phyloP scores from a whole-genome alignment of 768 basidiomycete genomes.

The Gymnopilus dilepis region DNA sequence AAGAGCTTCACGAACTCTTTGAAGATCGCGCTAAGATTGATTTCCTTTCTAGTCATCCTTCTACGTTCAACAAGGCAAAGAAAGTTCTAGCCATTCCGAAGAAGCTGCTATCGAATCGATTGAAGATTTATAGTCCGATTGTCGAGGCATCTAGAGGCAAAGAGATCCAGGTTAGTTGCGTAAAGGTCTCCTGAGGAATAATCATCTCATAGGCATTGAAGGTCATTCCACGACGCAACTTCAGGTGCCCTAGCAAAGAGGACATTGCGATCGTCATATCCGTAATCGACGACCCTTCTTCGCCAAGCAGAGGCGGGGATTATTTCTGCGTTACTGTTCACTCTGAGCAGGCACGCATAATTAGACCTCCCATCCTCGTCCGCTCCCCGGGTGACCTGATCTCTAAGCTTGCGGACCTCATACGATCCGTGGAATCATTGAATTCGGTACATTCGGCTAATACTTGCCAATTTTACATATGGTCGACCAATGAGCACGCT shows the following conservation, averaged over 20 bases:
- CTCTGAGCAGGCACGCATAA: too few relatives aligned
- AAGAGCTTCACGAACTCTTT: slow-evolving; percentile 49
- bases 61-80: slow-evolving; percentile 45
- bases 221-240: slow-evolving; percentile 49
- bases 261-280: slow-evolving; percentile 51
- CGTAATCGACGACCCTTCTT: slow-evolving; percentile 46
- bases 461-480: slow-evolving; percentile 54
- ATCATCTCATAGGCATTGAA: slow-evolving; percentile 21
- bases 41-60: slow-evolving; percentile 33
- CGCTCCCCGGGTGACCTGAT: slow-evolving; percentile 38
- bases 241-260: slow-evolving; percentile 48
- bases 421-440: slow-evolving; percentile 38
- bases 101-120: too few relatives aligned
- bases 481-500: slow-evolving; percentile 44
- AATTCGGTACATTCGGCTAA: slow-evolving; percentile 24
- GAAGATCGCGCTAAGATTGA: slow-evolving; percentile 33
- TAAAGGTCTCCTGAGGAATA: background rate
- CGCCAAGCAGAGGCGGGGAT: slow-evolving; percentile 35
- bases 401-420: slow-evolving; percentile 38
- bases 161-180: slow-evolving; percentile 36
- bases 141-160: slow-evolving; percentile 45
- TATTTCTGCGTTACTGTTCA: slow-evolving; percentile 34
- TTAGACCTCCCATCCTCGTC: too few relatives aligned
- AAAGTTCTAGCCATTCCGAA: slow-evolving; percentile 42
- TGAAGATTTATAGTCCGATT: slow-evolving; percentile 41